Conservation (phyloP, 1,284 basidiomycete species). For the Moesziomyces sp. region DNA sequence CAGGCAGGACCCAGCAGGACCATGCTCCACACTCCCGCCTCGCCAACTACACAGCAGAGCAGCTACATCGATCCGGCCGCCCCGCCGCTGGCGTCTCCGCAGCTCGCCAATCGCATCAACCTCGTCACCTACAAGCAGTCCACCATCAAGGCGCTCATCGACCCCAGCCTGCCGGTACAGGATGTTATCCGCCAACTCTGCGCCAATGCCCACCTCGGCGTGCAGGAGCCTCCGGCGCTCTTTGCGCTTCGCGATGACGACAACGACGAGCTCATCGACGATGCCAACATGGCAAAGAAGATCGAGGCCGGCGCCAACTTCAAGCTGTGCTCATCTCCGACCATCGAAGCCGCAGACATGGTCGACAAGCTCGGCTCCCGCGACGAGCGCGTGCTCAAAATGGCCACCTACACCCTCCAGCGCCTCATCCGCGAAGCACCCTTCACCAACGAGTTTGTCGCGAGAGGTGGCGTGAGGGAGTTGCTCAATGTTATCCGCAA, state of each 20-base stretch:
- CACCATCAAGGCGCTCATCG: constrained; percentile 60
- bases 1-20: constrained; percentile 25
- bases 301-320: constrained; percentile 60
- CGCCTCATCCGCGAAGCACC: constrained; percentile 89
- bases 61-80: constrained; percentile 20
- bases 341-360: constrained; percentile 82
- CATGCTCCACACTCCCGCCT: constrained; percentile 8
- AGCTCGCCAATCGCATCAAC: constrained; percentile 49
- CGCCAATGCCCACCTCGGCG: constrained; percentile 74
- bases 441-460: constrained; percentile 86
- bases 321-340: constrained; percentile 79
- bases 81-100: constrained; percentile 21
- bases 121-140: constrained; percentile 58
- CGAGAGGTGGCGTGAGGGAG: constrained; percentile 74
- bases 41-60: constrained; percentile 4
- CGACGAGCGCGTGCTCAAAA: constrained; percentile 75
- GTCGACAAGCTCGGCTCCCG: constrained; percentile 77
- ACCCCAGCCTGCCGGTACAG: constrained; percentile 53
- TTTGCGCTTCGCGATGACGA: constrained; percentile 85
- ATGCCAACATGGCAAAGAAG: constrained; percentile 68
- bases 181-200: constrained; percentile 67
- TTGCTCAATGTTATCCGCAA: constrained; percentile 49
- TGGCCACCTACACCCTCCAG: constrained; percentile 82
- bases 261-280: constrained; percentile 87
- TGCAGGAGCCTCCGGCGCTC: constrained; percentile 81